Evolutionary conservation across 805 yeast genomes (phyloP), one percentile per base, ranked within the genome.

Genomic region (Vanderwaltozyma verrucispora): DNA sequence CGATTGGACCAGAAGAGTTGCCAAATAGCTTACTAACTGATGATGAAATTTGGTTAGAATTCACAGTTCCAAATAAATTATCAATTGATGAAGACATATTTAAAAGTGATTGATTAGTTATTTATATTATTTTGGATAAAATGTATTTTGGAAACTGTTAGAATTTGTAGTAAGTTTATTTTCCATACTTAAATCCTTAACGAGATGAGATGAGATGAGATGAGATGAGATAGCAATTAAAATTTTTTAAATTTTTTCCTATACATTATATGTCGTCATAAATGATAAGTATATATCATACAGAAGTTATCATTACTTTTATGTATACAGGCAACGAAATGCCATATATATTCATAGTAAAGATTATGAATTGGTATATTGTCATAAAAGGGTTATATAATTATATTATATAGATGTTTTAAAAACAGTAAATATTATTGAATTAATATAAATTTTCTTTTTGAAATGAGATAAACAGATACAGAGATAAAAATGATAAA

Each of bases 1-100:
- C 59, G n/a, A 78, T 67, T 12, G 78, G 76, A 16, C 73, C 75
- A 20, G 69, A 48, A 11, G 67, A 55, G 32, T 56, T 54, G 25
- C 62, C 46, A 39, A 68, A 63, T 38, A 72, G 59, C 23, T 61
- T 45, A 21, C 52, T 51, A 11, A 61, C 54, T n/a, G 49, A 44
- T 9, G 62, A 47, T 19, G 61, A 64, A 17, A 59, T 53, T 28
- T 57, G 58, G 32, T 47, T 44, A 10, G 55, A 45, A 20, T 49
- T 50, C 15, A 53, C 54, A 9, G 42, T 40, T 14, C 62, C 62
- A 44, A 65, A 65, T 12, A 65, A 45, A 25, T 50, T 53, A 37
- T 49, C 48, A 32, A 64, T 41, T 24, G 61, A 53, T 20, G 63
- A 53, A 10, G 44, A 38, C 42, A 35, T 37, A 3, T 11, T 39